Percentiles rank a stretch among this genome's conserved stretches.
These are phyloP conservation scores for Austroboletus niveus DNA, from an alignment of 1,284 basidiomycete species.

Conservation along the genomic window DNA sequence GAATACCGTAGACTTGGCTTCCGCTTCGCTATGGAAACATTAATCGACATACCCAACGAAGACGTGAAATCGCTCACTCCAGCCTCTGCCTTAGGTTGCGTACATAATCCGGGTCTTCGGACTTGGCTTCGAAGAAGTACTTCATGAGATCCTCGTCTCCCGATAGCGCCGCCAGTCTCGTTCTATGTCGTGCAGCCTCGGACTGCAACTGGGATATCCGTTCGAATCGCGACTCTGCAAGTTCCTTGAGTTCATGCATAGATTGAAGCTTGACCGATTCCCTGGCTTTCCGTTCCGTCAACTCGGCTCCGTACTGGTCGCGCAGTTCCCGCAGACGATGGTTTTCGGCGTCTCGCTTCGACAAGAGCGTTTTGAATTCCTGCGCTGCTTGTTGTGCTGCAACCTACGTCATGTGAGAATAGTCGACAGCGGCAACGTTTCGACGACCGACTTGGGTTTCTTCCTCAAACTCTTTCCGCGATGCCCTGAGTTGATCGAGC, in stretches of 20 bases:
- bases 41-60: neutral
- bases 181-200: conserved; percentile 75
- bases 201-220: conserved; percentile 73
- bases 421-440: conserved; percentile 7
- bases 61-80: conserved; percentile 41
- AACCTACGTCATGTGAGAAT: conserved; percentile 38
- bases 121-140: conserved; percentile 63
- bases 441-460: conserved; percentile 39
- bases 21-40: conserved; percentile 45
- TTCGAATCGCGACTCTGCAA: conserved; percentile 74
- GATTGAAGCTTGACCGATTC: conserved; percentile 66
- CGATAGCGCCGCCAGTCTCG: conserved; percentile 72
- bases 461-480: conserved; percentile 49
- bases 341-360: conserved; percentile 74
- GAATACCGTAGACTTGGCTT: conserved; percentile 49
- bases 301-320: conserved; percentile 73
- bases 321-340: conserved; percentile 77
- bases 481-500: conserved; percentile 36
- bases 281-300: conserved; percentile 69
- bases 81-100: conserved; percentile 59
- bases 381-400: conserved; percentile 46
- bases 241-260: conserved; percentile 67
- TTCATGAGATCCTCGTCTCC: conserved; percentile 72
- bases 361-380: conserved; percentile 55
- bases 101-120: conserved; percentile 62